phyloP scores from a whole-genome alignment of 306 rosid genomes.

The Acmispon strigosus region DNA sequence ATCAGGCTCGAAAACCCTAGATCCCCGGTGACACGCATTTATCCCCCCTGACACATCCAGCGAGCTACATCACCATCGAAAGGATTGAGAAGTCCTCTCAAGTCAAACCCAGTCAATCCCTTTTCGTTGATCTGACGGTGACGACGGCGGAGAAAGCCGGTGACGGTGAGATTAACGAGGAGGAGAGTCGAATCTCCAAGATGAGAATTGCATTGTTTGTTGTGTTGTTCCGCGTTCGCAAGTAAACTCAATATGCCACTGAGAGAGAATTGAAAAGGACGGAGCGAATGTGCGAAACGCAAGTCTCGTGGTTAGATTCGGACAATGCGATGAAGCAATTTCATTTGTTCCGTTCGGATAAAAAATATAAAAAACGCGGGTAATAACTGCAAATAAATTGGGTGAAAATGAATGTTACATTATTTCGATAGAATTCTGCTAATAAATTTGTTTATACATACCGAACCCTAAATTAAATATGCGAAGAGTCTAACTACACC shows the following conservation, averaged over 20 bases:
- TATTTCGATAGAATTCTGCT: too few relatives aligned
- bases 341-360: conserved; percentile 19
- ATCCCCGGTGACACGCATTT: conserved; percentile 76
- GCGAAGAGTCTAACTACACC: too few relatives aligned
- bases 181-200: not conserved
- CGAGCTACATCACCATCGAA: conserved; percentile 28
- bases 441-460: too few relatives aligned
- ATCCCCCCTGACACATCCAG: conserved; percentile 59
- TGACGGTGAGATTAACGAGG: conserved; percentile 4
- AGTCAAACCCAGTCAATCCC: not conserved
- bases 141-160: not conserved
- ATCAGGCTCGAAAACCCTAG: conserved; percentile 79
- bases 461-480: too few relatives aligned
- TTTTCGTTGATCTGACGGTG: conserved; percentile 1
- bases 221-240: not conserved
- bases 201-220: not conserved
- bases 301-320: conserved; percentile 22
- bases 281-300: not conserved
- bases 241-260: not conserved
- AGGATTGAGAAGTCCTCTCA: not conserved
- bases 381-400: conserved; percentile 14
- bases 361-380: conserved; percentile 20
- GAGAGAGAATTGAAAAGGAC: conserved; percentile 14
- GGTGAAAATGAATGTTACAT: not conserved
- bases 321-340: conserved; percentile 14